A percentile compares a stretch with the other conserved stretches of the same genome.
These are phyloP conservation scores for Bisporella sp. DNA, from an alignment of 2,329 filamentous ascomycete genomes.

Conservation along the genomic window DNA sequence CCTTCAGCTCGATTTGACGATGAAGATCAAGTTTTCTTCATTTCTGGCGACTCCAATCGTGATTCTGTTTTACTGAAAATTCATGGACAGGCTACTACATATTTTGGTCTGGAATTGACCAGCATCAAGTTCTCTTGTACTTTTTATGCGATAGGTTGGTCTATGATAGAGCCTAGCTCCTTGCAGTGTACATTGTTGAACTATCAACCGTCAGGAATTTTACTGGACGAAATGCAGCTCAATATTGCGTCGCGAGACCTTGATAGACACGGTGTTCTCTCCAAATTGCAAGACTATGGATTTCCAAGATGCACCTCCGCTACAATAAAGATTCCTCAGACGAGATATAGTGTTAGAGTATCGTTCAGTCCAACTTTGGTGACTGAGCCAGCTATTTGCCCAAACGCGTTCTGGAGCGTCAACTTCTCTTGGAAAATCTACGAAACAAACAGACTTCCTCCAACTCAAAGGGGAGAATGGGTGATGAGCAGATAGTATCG, in stretches of 20 bases:
- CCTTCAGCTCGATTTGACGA: constrained; percentile 1
- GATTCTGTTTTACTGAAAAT: not conserved
- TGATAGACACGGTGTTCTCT: not conserved
- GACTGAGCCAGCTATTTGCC: constrained; percentile 1
- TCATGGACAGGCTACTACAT: not conserved
- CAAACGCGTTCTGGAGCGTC: constrained; percentile 3
- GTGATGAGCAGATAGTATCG: not conserved
- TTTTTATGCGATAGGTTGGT: not conserved
- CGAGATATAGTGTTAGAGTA: not conserved
- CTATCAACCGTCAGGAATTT: not conserved
- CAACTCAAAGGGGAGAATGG: not conserved
- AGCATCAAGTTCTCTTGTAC: not conserved
- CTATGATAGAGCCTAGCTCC: not conserved
- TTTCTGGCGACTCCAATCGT: not conserved
- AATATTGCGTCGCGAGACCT: not conserved
- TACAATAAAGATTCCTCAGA: not conserved
- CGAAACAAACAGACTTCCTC: not conserved
- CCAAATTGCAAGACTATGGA: not conserved
- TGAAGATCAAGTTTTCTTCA: constrained; percentile 3
- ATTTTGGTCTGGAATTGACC: not conserved
- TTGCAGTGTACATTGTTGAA: not conserved
- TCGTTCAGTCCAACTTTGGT: not conserved
- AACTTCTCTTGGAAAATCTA: not conserved
- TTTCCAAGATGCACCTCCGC: not conserved
- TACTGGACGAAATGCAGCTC: not conserved